Conservation (phyloP, 1,284 basidiomycete species). For the Malassezia nana region DNA sequence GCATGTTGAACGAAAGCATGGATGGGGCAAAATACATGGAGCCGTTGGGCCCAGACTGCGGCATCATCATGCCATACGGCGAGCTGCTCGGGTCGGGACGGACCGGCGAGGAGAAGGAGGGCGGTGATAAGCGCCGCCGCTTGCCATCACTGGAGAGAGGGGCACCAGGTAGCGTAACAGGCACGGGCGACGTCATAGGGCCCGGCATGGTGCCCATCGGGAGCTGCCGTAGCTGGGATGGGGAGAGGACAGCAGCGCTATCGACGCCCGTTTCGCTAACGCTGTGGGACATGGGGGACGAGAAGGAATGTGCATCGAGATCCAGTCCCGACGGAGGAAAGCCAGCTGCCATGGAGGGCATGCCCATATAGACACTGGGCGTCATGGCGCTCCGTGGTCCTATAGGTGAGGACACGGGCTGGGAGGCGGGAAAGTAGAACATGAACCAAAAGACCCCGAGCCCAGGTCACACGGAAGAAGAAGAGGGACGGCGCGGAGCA, state of each 20-base stretch:
- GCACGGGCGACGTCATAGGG: neutral
- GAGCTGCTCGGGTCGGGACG: neutral
- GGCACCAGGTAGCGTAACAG: neutral
- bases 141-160: slow-evolving; percentile 10
- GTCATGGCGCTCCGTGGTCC: neutral
- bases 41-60: neutral
- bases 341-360: neutral
- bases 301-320: neutral
- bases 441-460: neutral
- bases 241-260: slow-evolving; percentile 1
- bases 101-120: neutral
- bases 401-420: neutral
- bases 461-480: neutral
- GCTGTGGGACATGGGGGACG: neutral
- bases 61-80: slow-evolving; percentile 4
- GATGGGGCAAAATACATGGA: slow-evolving; percentile 1
- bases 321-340: neutral
- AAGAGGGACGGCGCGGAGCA: neutral
- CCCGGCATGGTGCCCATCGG: neutral
- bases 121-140: slow-evolving; percentile 11
- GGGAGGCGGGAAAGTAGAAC: slow-evolving; percentile 2
- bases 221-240: neutral
- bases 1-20: slow-evolving; percentile 6
- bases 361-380: neutral
- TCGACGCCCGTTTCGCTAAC: neutral